phyloP scores from a whole-genome alignment of 1,139 yeast species.

The Taphrina populina region DNA sequence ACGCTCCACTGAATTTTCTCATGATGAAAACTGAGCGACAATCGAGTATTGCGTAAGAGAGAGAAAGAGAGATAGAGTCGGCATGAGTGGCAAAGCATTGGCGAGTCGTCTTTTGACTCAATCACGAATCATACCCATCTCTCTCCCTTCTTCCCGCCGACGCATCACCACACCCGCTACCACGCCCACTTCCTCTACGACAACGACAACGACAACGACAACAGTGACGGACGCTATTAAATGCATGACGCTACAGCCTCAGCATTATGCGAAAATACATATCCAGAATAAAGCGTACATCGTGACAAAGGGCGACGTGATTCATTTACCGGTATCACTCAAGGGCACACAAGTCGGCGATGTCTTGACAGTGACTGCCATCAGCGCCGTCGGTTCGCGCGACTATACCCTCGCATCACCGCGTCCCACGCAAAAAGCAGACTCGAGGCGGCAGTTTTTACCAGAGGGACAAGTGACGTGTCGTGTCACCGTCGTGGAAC shows the following conservation, averaged over 20 bases:
- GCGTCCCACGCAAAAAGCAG: neutral
- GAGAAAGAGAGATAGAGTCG: too few species aligned
- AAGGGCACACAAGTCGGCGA: conserved; percentile 81
- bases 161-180: neutral
- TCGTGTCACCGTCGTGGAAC: conserved; percentile 73
- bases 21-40: too few species aligned
- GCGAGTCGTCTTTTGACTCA: too few species aligned
- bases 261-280: conserved; percentile 69
- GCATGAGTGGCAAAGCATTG: too few species aligned
- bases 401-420: conserved; percentile 59
- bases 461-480: neutral
- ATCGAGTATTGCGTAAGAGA: too few species aligned
- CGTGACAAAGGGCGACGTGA: conserved; percentile 85
- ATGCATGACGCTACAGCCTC: conserved; percentile 41
- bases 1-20: too few species aligned
- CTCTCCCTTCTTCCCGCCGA: neutral
- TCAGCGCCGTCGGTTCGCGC: conserved; percentile 80
- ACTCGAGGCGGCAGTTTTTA: neutral
- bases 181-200: neutral
- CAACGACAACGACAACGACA: neutral
- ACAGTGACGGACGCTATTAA: conserved; percentile 1
- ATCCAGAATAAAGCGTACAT: conserved; percentile 82
- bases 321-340: conserved; percentile 56
- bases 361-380: conserved; percentile 65
- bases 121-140: neutral